Conservation (phyloP, 2,329 filamentous ascomycete genomes). For the Torrubiella hemipterigena region DNA sequence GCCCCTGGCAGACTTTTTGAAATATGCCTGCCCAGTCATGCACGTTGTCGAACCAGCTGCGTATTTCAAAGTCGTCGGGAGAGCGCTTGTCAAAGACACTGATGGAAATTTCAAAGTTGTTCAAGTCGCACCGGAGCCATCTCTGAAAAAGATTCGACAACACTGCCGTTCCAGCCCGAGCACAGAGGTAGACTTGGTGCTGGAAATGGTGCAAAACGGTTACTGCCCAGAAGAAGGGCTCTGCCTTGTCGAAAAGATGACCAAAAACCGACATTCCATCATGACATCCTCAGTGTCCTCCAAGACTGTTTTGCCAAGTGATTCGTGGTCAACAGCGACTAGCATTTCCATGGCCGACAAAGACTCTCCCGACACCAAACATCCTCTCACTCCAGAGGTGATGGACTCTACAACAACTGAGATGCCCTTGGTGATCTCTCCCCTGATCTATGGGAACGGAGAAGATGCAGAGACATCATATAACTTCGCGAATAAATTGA, state of each 20-base stretch:
- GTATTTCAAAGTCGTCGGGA: slow-evolving; percentile 35
- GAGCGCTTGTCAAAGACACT: slow-evolving; percentile 23
- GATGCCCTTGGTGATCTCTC: background rate
- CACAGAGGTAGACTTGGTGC: slow-evolving; percentile 17
- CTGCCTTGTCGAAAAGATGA: slow-evolving; percentile 12
- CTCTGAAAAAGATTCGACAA: background rate
- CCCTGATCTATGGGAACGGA: background rate
- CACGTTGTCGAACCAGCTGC: slow-evolving; percentile 28
- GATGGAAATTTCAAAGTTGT: slow-evolving; percentile 10
- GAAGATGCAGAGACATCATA: background rate
- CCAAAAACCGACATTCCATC: slow-evolving; percentile 12
- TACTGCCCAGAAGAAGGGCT: slow-evolving; percentile 13
- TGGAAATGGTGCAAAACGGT: slow-evolving; percentile 11
- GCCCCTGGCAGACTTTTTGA: slow-evolving; percentile 33
- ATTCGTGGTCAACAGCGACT: slow-evolving; percentile 8
- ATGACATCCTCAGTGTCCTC: slow-evolving; percentile 13
- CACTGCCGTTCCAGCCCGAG: slow-evolving; percentile 9
- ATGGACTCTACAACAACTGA: background rate
- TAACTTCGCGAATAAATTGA: background rate
- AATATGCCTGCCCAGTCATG: slow-evolving; percentile 30
- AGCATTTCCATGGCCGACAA: slow-evolving; percentile 9
- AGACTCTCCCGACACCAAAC: too few species aligned
- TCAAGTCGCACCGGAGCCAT: slow-evolving; percentile 6
- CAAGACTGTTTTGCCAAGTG: slow-evolving; percentile 1
- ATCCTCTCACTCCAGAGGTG: slow-evolving; percentile 3